These are phyloP conservation scores for Zanthoxylum bungeanum DNA, from an alignment of 345 rosid species.

Conservation along the genomic window DNA sequence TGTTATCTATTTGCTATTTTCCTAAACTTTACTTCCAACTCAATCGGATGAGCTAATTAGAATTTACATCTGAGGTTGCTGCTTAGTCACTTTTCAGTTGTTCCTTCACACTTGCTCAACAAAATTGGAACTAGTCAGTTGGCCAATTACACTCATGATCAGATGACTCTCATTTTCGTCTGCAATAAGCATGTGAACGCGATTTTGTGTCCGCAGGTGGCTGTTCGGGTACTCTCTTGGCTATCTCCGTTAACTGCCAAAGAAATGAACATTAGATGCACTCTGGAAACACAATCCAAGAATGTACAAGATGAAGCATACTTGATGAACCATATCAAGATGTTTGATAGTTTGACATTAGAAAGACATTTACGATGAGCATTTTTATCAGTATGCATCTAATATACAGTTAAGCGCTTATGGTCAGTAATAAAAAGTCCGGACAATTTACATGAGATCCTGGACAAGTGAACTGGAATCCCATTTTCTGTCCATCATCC, in stretches of 20 bases:
- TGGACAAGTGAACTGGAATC: not conserved
- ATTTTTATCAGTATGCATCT: not conserved
- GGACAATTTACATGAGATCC: not conserved
- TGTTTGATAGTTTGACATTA: conserved; percentile 1
- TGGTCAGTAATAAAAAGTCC: not conserved
- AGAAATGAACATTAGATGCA: not conserved
- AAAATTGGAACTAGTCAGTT: not conserved
- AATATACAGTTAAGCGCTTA: not conserved
- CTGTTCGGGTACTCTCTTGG: conserved; percentile 27
- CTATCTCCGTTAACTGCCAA: conserved; percentile 37
- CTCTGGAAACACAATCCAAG: not conserved
- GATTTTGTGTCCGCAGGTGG: conserved; percentile 11
- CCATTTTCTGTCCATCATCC: not conserved
- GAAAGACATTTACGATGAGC: not conserved
- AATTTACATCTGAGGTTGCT: conserved; percentile 20
- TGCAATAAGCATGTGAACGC: not conserved
- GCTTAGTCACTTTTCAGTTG: conserved; percentile 15
- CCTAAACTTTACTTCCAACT: not conserved
- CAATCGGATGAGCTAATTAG: not conserved
- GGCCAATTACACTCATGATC: conserved; percentile 7
- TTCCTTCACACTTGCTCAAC: conserved; percentile 16
- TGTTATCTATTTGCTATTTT: not conserved
- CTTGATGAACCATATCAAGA: not conserved
- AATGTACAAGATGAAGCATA: not conserved
- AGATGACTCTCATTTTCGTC: not conserved